phyloP scores from a whole-genome alignment of 2,329 filamentous ascomycete genomes.

The Epichloe typhina region DNA sequence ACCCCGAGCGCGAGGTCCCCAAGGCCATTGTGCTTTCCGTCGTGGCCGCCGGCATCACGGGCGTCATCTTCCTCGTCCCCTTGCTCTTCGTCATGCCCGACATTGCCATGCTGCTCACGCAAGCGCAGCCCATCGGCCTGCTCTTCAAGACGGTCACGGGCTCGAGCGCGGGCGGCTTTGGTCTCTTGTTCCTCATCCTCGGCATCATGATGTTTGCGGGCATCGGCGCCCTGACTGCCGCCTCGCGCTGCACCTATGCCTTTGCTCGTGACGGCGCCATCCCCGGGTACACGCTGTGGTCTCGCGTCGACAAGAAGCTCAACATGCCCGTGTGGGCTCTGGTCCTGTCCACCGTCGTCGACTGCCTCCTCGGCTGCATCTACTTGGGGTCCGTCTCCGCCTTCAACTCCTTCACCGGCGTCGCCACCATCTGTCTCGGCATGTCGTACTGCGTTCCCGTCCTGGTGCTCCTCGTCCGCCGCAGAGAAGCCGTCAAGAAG shows the following conservation, averaged over 20 bases:
- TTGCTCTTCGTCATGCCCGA: conserved; percentile 65
- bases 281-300: conserved; percentile 54
- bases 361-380: conserved; percentile 61
- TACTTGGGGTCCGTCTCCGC: conserved; percentile 68
- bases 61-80: conserved; percentile 52
- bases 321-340: conserved; percentile 61
- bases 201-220: conserved; percentile 69
- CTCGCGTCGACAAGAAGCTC: conserved; percentile 47
- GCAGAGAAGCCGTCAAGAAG: conserved; percentile 50
- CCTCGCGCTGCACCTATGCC: conserved; percentile 61
- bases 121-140: conserved; percentile 61
- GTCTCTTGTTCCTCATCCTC: conserved; percentile 60
- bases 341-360: conserved; percentile 52
- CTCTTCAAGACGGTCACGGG: conserved; percentile 67
- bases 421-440: conserved; percentile 66
- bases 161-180: conserved; percentile 59
- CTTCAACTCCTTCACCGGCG: conserved; percentile 69
- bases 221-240: conserved; percentile 60
- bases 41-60: conserved; percentile 49
- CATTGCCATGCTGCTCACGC: conserved; percentile 46
- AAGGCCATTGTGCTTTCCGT: conserved; percentile 57
- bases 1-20: conserved; percentile 47
- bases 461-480: conserved; percentile 53
- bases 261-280: conserved; percentile 66
- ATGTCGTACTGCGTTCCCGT: conserved; percentile 67